Base-by-base conservation (phyloP, 192 early-diverging fungal genomes). In the Phlyctochytrium bullatum region DNA sequence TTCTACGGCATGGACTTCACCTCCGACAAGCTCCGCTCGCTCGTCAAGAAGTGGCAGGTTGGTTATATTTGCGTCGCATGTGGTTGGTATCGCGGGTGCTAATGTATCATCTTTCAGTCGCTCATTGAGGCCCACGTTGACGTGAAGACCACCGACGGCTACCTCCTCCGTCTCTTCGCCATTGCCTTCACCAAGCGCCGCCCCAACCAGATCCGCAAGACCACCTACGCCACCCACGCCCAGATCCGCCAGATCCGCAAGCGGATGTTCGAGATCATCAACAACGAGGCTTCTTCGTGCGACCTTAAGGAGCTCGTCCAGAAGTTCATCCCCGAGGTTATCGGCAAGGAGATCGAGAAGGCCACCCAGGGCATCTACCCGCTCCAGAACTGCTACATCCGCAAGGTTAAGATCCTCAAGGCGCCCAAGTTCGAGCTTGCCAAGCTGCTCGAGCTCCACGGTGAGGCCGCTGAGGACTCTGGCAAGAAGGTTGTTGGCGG, bases 1-100 rank as follows among this genome's bases (percentile, higher is more conserved):
- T 99, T 99, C 90, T 89, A 98, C 89, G 89, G 96, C 75, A 98
- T 99, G 95, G 91, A 93, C 86, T 94, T 99, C 84, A 98, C 97
- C 80, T 91, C 93, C 64, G 97, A 99, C 89, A 99, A 99, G 92
- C 91, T 99, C 81, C 91, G 96, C 76, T 97, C 95, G 77, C 84
- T 99, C 73, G 91, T 99, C 75, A 94, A 94, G 90, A 99, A 99
- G 91, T 96, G 95, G 95, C 95, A 98, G 84, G 86, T 85, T 20
- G 80, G 14, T 65, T n/a, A n/a, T n/a, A n/a, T n/a, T 14, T 59
- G 24, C 14, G 23, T 12, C 57, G 24, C 57, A 16, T 28, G 24
- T 31, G 10, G 25, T 14, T 59, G 14, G 25, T 31, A 16, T 28
- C 25, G 57, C 12, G 25, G 25, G 17, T 10, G 25, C 57, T 17